Conservation (phyloP, 352 stramenopile genomes). For the Peronospora belbahrii region DNA sequence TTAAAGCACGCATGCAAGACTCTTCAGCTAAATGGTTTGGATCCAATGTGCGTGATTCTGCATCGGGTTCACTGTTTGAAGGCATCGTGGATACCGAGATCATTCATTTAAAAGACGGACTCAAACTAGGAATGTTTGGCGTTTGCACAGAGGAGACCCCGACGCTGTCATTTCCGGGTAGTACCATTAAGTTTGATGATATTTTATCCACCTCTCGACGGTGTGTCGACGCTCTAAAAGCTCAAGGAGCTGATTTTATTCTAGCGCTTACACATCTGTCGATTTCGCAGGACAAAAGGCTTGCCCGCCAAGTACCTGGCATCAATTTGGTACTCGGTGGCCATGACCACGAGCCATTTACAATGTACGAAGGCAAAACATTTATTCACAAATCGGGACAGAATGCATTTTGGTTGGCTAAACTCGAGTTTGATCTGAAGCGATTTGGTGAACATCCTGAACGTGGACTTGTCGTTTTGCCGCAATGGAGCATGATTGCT, state of each 20-base stretch:
- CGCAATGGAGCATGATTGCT: constrained; percentile 80
- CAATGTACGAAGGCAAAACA: constrained; percentile 68
- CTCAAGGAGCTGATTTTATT: constrained; percentile 71
- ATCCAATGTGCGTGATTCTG: constrained; percentile 52
- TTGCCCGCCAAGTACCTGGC: constrained; percentile 52
- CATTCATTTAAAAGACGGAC: constrained; percentile 34
- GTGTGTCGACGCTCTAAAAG: constrained; percentile 55
- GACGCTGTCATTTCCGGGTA: constrained; percentile 30
- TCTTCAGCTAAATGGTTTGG: constrained; percentile 71
- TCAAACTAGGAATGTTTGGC: constrained; percentile 64
- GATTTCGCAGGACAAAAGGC: constrained; percentile 61
- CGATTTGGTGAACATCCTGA: constrained; percentile 33
- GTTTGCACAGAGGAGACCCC: constrained; percentile 63
- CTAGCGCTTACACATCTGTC: constrained; percentile 80
- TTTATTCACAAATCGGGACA: constrained; percentile 88
- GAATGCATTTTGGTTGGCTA: constrained; percentile 72
- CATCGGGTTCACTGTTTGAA: constrained; percentile 28
- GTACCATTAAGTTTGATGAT: constrained; percentile 48
- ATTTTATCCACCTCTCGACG: constrained; percentile 37
- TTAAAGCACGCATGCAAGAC: constrained; percentile 44
- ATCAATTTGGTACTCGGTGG: constrained; percentile 86
- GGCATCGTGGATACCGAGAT: constrained; percentile 47
- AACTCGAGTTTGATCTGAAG: constrained; percentile 64
- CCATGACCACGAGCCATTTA: constrained; percentile 89
- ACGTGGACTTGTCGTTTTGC: constrained; percentile 37